These are phyloP conservation scores for Aspergillus thermomutatus DNA, from an alignment of 2,329 filamentous ascomycete genomes.

Conservation along the genomic window DNA sequence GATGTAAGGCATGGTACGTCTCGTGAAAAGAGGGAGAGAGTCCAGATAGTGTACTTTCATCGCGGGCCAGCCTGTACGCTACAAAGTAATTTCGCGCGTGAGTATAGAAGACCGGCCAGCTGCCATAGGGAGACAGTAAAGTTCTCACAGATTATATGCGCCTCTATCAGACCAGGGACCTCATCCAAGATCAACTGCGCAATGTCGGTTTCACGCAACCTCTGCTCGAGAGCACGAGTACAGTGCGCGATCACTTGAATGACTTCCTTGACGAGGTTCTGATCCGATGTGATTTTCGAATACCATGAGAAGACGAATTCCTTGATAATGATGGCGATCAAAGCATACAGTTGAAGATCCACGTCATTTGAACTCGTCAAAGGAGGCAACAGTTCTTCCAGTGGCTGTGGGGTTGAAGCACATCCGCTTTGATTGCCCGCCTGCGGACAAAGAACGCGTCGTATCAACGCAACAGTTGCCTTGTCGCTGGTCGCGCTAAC, in stretches of 20 bases:
- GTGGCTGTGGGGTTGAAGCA: constrained; percentile 58
- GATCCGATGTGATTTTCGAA: constrained; percentile 83
- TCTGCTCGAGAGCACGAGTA: constrained; percentile 81
- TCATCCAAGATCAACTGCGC: constrained; percentile 83
- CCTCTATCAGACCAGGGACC: constrained; percentile 74
- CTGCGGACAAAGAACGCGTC: constrained; percentile 78
- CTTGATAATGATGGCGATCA: constrained; percentile 83
- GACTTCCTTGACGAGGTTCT: constrained; percentile 81
- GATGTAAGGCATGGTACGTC: constrained; percentile 80
- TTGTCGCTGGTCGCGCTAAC: constrained; percentile 64
- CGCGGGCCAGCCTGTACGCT: constrained; percentile 72
- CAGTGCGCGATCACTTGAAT: constrained; percentile 90
- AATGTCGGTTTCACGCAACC: constrained; percentile 76
- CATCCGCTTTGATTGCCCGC: constrained; percentile 35
- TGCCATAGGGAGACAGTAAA: background rate
- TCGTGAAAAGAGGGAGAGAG: constrained; percentile 61
- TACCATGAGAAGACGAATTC: constrained; percentile 96
- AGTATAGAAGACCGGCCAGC: background rate
- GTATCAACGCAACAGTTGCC: constrained; percentile 76
- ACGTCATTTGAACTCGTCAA: constrained; percentile 93
- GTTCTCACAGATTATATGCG: constrained; percentile 70
- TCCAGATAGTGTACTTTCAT: constrained; percentile 55
- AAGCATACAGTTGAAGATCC: constrained; percentile 87
- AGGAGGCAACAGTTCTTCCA: constrained; percentile 81
- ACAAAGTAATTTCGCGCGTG: constrained; percentile 5